phyloP scores from a whole-genome alignment of 2,329 filamentous ascomycete species.

The Aspergillus uvarum region DNA sequence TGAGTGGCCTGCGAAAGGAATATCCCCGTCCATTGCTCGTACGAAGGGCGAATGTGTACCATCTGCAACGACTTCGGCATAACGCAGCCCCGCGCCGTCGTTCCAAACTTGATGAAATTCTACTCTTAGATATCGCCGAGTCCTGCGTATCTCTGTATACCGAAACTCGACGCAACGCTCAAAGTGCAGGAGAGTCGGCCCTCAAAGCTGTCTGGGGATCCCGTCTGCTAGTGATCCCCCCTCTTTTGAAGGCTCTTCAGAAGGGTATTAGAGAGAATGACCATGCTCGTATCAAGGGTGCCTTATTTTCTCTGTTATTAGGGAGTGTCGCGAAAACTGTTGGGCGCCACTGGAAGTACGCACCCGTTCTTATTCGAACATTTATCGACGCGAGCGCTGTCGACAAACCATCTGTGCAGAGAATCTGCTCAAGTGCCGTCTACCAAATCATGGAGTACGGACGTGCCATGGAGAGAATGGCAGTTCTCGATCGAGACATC shows the following conservation, averaged over 20 bases:
- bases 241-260: conserved; percentile 76
- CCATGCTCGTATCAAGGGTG: conserved; percentile 89
- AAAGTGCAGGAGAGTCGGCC: conserved; percentile 88
- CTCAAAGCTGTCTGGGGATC: conserved; percentile 88
- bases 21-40: conserved; percentile 92
- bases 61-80: conserved; percentile 88
- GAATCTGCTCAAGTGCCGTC: conserved; percentile 74
- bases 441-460: conserved; percentile 92
- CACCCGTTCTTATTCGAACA: conserved; percentile 80
- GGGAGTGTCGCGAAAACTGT: conserved; percentile 86
- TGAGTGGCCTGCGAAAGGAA: conserved; percentile 85
- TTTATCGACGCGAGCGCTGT: conserved; percentile 88
- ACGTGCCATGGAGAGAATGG: conserved; percentile 80
- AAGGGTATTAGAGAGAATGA: conserved; percentile 77
- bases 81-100: conserved; percentile 86
- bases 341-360: conserved; percentile 90
- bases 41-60: conserved; percentile 89
- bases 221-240: conserved; percentile 82
- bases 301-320: conserved; percentile 85
- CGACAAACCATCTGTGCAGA: conserved; percentile 93
- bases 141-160: conserved; percentile 91
- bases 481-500: conserved; percentile 71
- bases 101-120: conserved; percentile 80
- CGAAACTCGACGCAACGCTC: conserved; percentile 90
- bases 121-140: conserved; percentile 83